Base-by-base conservation (phyloP, 1,284 basidiomycete species). In the Cryptococcus deneoformans region DNA sequence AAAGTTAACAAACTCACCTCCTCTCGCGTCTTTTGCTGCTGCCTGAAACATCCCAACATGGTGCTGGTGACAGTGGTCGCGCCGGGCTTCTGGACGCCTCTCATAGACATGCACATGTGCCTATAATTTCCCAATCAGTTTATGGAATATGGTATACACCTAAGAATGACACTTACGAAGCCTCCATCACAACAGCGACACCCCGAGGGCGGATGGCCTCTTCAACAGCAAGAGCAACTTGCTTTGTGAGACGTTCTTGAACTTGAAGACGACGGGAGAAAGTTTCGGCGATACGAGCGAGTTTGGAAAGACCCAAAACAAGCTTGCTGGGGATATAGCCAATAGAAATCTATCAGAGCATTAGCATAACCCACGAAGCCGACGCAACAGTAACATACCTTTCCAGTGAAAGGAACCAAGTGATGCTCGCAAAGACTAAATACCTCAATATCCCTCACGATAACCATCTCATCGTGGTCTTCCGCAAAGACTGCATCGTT, bases 71-170 rank as follows among this genome's bases (percentile, higher is more conserved):
- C 90, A 0, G 96, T 99, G 20, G 88, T 86, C 6, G 95, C 85
- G 35, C 96, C 95, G 2, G 95, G 95, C 79, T 99, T 99, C 79
- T 99, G 96, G 1, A 99, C 96, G 44, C 96, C 96, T 58, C 96
- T 87, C 94, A 99, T 99, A 1, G 94, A 93, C 96, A 99, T 99
- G 76, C 96, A 99, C 80, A 99, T 84, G 80, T 99, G 96, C 43
- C 93, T 95, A 71, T 58, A 12, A 43, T 36, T 38, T 7, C n/a
- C 12, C 36, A 35, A 39, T 20, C 39, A 46, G 1, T 39, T 59
- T 43, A 50, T 56, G 16, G 36, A 24, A 45, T 49, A 46, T 44
- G 20, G 20, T 20, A 20, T 20, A 20, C 20, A 20, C 20, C 20
- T 20, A 11, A 49, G 11, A 37, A 20, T 34, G 16, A 10, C 9